phyloP scores from a whole-genome alignment of 2,329 filamentous ascomycete species.

The Xylogone sp. region DNA sequence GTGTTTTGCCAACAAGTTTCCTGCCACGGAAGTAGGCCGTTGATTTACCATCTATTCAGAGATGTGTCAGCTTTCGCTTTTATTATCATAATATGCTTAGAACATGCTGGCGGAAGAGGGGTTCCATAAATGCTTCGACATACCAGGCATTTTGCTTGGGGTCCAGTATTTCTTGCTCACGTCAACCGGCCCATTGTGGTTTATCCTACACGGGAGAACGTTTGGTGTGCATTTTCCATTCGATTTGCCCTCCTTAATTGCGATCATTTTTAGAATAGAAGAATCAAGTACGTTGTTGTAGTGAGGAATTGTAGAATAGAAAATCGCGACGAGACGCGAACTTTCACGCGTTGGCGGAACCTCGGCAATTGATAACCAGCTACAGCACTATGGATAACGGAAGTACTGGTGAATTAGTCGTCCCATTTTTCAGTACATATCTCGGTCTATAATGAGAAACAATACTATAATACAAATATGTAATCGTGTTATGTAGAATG shows the following conservation, averaged over 20 bases:
- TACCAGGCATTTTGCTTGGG: conserved; percentile 46
- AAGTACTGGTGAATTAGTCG: too few relatives aligned
- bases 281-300: background rate
- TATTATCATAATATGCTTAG: background rate
- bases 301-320: background rate
- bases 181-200: conserved; percentile 71
- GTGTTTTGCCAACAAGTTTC: conserved; percentile 64
- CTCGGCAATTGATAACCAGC: background rate
- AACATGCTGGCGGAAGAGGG: background rate
- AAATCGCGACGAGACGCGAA: background rate
- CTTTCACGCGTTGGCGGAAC: background rate
- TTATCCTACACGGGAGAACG: conserved; percentile 74
- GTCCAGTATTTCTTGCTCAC: conserved; percentile 67
- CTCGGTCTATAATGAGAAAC: too few relatives aligned
- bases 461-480: too few relatives aligned
- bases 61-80: background rate
- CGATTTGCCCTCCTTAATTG: conserved; percentile 21
- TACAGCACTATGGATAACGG: too few relatives aligned
- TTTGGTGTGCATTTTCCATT: conserved; percentile 44
- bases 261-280: conserved; percentile 16
- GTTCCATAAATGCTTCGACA: conserved; percentile 22
- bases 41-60: conserved; percentile 41
- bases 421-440: too few relatives aligned
- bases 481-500: too few relatives aligned
- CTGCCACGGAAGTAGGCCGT: conserved; percentile 75